Evolutionary conservation across 1,284 basidiomycete species (phyloP), one percentile per base, ranked within the genome.

Genomic region (Anthracocystis setariae): DNA sequence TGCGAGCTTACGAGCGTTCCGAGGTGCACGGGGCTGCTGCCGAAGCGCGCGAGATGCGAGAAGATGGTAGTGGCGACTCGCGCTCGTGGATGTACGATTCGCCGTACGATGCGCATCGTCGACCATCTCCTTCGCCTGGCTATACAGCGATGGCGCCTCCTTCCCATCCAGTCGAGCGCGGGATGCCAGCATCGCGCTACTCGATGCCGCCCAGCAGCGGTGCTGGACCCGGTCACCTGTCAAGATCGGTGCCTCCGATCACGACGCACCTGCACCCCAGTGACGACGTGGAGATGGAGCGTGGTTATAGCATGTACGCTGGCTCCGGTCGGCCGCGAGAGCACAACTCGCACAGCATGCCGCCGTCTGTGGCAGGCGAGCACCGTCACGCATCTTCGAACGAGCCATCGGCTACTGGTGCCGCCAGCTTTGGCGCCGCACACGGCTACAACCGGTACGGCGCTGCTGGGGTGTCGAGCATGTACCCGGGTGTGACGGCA

Each of bases 61-160:
- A 63, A 8, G 57, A 63, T 0, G 62, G 52, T 20, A 42, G 17
- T 3, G 57, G 20, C 40, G 62, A 65, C 4, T 45, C 57, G 8
- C 45, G 68, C 18, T 33, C 68, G 0, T 56, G 68, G 53, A 53
- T 48, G 62, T 65, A 61, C 54, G 68, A 71, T 10, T 52, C 64
- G 37, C 50, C 52, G 15, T 65, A 60, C 48, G 68, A 61, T 18
- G 57, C 62, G 2, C 61, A 47, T n/a, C 61, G 53, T 35, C 57
- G 64, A 29, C 49, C 58, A 15, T 56, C 57, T 29, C 57, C 57
- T 39, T 47, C 58, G 15, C 45, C 61, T 1, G 57, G 50, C 46
- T 71, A 65, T 27, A 57, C 53, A 17, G 7, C 56, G 15, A 71
- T 71, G 68, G 68, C 68, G 18, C 68, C 68, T 7, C 68, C 68